Percentiles rank a stretch among this genome's conserved stretches.
Conservation (phyloP, 495 filamentous ascomycete genomes). For the Acidomyces sp. region DNA sequence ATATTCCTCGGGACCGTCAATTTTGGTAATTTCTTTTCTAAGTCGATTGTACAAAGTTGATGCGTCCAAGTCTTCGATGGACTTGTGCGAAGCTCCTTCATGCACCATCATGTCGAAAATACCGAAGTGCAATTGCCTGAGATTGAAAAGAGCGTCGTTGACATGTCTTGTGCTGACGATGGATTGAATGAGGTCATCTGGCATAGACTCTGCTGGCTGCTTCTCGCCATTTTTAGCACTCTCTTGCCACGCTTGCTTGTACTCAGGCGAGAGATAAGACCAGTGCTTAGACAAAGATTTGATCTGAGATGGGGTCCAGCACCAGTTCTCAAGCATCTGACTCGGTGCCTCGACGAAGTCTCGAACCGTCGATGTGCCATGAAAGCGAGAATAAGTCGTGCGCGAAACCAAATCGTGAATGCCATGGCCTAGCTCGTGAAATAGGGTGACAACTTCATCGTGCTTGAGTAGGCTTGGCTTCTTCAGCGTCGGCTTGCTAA, state of each 20-base stretch:
- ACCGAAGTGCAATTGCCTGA: constrained; percentile 55
- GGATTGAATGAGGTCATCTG: constrained; percentile 47
- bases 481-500: constrained; percentile 55
- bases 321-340: constrained; percentile 71
- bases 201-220: constrained; percentile 40
- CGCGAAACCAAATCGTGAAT: constrained; percentile 57
- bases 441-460: constrained; percentile 56
- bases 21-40: constrained; percentile 42
- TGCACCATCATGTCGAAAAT: constrained; percentile 47
- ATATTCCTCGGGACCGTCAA: constrained; percentile 50
- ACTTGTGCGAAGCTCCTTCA: constrained; percentile 27
- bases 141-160: constrained; percentile 55
- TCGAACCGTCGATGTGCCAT: constrained; percentile 56
- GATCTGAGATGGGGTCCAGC: constrained; percentile 57
- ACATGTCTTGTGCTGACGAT: constrained; percentile 56
- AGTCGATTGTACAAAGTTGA: constrained; percentile 30
- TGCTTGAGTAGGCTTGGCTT: constrained; percentile 60
- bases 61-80: constrained; percentile 26
- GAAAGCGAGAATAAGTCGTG: constrained; percentile 58
- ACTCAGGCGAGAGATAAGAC: constrained; percentile 47
- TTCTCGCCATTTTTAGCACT: constrained; percentile 30
- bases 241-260: constrained; percentile 43
- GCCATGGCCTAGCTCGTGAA: constrained; percentile 66
- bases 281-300: constrained; percentile 54
- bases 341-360: constrained; percentile 63